Evolutionary conservation across 352 stramenopile genomes (phyloP), one percentile per base, ranked within the genome.

Genomic region (Globisporangium recalcitrans): DNA sequence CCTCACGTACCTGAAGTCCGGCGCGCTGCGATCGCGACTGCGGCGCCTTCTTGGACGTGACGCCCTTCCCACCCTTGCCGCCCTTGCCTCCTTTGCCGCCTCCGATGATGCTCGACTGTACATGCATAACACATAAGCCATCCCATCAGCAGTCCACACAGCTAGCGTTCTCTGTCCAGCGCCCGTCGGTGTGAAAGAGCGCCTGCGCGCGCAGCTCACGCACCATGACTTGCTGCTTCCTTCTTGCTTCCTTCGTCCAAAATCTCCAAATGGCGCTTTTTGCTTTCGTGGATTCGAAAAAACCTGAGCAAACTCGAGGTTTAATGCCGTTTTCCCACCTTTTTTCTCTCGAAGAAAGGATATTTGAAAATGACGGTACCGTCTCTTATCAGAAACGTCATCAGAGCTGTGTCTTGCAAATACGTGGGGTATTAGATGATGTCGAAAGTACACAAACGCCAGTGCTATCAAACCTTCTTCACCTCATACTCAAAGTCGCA

Each of bases 51-150:
- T 99, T 99, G 69, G 93, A 93, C 46, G 97, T 98, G 34, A 98
- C 96, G 58, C 95, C 97, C 77, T 99, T 99, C 71, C 97, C 97
- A 52, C 97, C 98, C 87, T 99, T 99, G 78, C 97, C 97, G 70
- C 95, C 97, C 72, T 98, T 98, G 60, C 95, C 95, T 52, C 95
- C 96, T 77, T 98, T 98, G 46, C 95, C 94, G 63, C 93, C 96
- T 85, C 97, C 96, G 64, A 85, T 83, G 53, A 93, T 82, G 46
- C 77, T 78, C 63, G 83, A 93, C 85, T 94, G 34, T 13, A 19
- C 56, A 16, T 26, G 27, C 19, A 31, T 38, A 24, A 38, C 54
- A 61, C 38, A 52, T 1, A 61, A 16, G 38, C 13, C 26, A 34
- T 5, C 48, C 5, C 22, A 6, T 54, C 24, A 54, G 48, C 21